Evolutionary conservation across 139 green algal species (phyloP).

Genomic region (Spirogloea muscicola): DNA sequence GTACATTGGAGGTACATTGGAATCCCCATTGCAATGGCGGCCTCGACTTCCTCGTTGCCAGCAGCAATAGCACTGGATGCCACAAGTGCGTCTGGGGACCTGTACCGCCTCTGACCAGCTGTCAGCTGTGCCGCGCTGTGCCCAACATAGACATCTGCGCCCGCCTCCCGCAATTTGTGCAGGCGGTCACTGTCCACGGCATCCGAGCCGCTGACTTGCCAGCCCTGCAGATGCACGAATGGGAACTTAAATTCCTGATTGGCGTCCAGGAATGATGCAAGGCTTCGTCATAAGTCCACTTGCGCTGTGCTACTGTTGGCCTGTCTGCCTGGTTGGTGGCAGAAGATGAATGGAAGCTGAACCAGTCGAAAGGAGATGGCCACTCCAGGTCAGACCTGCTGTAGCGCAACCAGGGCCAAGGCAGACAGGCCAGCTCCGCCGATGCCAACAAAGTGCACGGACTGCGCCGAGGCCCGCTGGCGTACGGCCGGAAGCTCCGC

Average conservation of each 20-base stretch:
- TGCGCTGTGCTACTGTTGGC: too few relatives aligned
- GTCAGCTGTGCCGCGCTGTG: conserved; percentile 10
- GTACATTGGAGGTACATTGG: conserved; percentile 21
- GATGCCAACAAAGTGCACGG: conserved; percentile 48
- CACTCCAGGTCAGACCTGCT: too few relatives aligned
- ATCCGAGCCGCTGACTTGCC: conserved; percentile 40
- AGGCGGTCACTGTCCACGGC: not conserved
- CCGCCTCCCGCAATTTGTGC: not conserved
- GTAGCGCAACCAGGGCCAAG: conserved; percentile 31
- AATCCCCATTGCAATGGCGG: conserved; percentile 29
- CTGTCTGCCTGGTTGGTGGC: too few relatives aligned
- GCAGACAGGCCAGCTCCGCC: conserved; percentile 45
- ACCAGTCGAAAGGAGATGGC: too few relatives aligned
- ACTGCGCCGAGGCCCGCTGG: too few relatives aligned
- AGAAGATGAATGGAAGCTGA: too few relatives aligned
- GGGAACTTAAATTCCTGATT: too few relatives aligned
- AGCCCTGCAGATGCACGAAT: conserved; percentile 6
- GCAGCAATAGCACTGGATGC: conserved; percentile 36
- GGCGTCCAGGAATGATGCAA: too few relatives aligned
- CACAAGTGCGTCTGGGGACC: conserved; percentile 26
- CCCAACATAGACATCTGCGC: conserved; percentile 24
- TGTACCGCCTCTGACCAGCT: not conserved
- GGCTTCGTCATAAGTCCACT: too few relatives aligned
- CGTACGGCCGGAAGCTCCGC: too few relatives aligned
- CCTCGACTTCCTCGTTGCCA: conserved; percentile 37